Evolutionary conservation across 805 yeast species (phyloP), one percentile per base, ranked within the genome.

Genomic region (Metschnikowia peoriensis): DNA sequence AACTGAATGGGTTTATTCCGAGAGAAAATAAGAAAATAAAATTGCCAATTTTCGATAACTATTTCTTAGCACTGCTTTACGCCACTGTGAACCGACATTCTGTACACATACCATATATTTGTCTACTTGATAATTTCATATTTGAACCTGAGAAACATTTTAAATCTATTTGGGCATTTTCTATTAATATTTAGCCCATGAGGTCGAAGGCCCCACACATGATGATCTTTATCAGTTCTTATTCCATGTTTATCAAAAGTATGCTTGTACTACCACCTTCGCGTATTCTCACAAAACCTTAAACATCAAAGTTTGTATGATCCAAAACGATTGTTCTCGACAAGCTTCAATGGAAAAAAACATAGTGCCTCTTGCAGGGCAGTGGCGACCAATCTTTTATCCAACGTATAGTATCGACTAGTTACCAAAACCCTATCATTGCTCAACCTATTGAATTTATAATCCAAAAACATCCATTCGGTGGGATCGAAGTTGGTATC

Each of bases 291-390:
- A 44, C 78, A 73, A 49, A 79, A 78, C 14, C 75, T 71, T 61
- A 80, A 66, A 83, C 85, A 85, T 82, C 34, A 59, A 11, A 59
- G 59, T 44, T 59, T 59, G 47, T 59, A 59, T 11, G 60, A 41
- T 4, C 61, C 62, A 15, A 41, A 16, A 39, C 27, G 22, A 38
- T 42, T 50, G 22, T 49, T 44, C 38, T 55, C 49, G 14, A 52
- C 50, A 28, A 57, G 53, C 7, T 17, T 35, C 28, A 59, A 44
- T 11, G 62, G 62, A 35, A 59, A 51, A 14, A 49, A 47, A 40
- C 65, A 59, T 41, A 72, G 56, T 6, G 68, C 75, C 55, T 72
- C 77, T 58, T 72, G 77, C 34, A 55, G 59, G 4, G 69, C 61
- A 1, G 66, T 61, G 11, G 72, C 72, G 22, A 72, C 64, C 57